phyloP scores from a whole-genome alignment of 2,329 filamentous ascomycete species.

The Diaporthe velutina region DNA sequence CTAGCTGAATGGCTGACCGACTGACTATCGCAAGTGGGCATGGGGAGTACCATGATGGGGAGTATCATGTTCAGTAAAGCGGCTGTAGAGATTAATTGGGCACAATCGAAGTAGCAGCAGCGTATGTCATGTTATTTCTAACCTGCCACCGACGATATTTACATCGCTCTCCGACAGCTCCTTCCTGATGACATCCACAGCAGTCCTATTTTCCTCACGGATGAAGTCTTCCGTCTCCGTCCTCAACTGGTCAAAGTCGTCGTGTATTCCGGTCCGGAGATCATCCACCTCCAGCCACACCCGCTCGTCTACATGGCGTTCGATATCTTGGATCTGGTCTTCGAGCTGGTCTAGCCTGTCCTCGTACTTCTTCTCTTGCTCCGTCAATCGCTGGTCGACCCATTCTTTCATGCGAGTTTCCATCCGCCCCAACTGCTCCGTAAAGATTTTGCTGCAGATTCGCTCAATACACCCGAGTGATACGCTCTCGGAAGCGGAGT shows the following conservation, averaged over 20 bases:
- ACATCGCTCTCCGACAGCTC: conserved; percentile 22
- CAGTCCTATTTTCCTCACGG: conserved; percentile 4
- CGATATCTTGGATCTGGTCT: conserved; percentile 10
- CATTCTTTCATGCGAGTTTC: conserved; percentile 15
- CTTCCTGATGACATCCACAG: conserved; percentile 12
- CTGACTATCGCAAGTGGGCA: no score
- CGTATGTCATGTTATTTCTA: conserved; percentile 22
- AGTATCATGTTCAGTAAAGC: not conserved
- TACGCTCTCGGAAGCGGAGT: not conserved
- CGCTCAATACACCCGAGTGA: not conserved
- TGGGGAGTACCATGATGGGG: not conserved
- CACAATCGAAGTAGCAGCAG: not conserved
- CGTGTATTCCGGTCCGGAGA: conserved; percentile 16
- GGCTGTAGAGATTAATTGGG: not conserved
- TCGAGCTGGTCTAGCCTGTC: conserved; percentile 14
- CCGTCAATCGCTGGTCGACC: conserved; percentile 3
- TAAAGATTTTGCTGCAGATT: conserved; percentile 12
- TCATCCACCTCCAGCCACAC: conserved; percentile 29
- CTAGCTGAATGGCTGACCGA: not conserved
- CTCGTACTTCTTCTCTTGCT: conserved; percentile 18
- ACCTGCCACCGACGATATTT: conserved; percentile 6
- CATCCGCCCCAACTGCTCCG: conserved; percentile 17
- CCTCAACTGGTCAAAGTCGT: conserved; percentile 19
- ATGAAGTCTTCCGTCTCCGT: not conserved
- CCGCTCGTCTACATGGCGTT: conserved; percentile 1